Conservation (phyloP, 805 yeast genomes). For the Candida namnaoensis region DNA sequence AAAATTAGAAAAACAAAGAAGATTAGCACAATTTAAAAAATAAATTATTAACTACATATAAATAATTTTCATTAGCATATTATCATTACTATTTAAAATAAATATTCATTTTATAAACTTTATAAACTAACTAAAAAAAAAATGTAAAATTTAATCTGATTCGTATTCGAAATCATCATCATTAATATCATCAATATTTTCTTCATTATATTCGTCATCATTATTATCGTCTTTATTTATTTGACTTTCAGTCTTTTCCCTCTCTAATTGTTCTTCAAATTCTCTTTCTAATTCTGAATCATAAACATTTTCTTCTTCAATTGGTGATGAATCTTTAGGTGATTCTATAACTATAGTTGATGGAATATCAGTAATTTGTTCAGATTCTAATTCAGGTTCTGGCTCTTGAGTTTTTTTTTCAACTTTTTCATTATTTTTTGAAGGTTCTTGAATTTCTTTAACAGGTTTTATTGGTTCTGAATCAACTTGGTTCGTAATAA, state of each 20-base stretch:
- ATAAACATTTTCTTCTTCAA: background rate
- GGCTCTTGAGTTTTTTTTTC: no score
- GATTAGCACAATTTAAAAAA: slow-evolving; percentile 14
- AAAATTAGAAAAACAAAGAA: slow-evolving; percentile 34
- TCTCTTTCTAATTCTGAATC: slow-evolving; percentile 11
- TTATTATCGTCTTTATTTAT: background rate
- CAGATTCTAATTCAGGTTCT: no score
- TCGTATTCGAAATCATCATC: slow-evolving; percentile 35
- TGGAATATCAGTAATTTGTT: no score
- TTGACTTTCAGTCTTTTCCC: slow-evolving; percentile 3
- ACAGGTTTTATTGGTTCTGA: no score
- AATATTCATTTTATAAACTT: no score
- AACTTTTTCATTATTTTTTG: no score
- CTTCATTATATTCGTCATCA: background rate
- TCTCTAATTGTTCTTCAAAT: slow-evolving; percentile 5
- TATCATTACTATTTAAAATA: background rate
- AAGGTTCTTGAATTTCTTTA: no score
- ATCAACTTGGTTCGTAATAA: background rate
- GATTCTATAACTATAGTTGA: background rate
- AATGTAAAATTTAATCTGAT: slow-evolving; percentile 10
- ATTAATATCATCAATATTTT: slow-evolving; percentile 16
- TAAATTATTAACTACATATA: no score
- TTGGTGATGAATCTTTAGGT: background rate
- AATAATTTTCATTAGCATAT: background rate
- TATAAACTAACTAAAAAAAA: no score